These are phyloP conservation scores for Exophiala mesophila DNA, from an alignment of 2,329 filamentous ascomycete genomes.

Conservation along the genomic window DNA sequence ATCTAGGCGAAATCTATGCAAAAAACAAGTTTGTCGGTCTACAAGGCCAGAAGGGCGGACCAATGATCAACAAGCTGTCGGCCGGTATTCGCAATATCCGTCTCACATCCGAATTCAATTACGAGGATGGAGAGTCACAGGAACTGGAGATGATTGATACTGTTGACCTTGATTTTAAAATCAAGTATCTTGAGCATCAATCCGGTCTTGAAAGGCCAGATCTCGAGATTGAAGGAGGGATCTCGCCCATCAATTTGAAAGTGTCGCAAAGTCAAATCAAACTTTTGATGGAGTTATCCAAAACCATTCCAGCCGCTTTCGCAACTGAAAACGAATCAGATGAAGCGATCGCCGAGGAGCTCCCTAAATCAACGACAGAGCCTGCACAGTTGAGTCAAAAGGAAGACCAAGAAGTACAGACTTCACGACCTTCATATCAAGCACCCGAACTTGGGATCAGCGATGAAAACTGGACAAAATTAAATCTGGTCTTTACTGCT, in stretches of 20 bases:
- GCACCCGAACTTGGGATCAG: slow-evolving; percentile 66
- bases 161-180: slow-evolving; percentile 86
- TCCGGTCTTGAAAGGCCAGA: slow-evolving; percentile 74
- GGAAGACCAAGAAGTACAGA: slow-evolving; percentile 41
- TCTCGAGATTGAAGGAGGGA: slow-evolving; percentile 80
- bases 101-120: slow-evolving; percentile 84
- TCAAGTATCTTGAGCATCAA: slow-evolving; percentile 86
- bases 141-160: slow-evolving; percentile 96
- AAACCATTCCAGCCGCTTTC: slow-evolving; percentile 83
- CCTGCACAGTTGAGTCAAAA: slow-evolving; percentile 45
- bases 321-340: slow-evolving; percentile 65
- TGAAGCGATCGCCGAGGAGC: slow-evolving; percentile 68
- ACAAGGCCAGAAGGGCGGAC: slow-evolving; percentile 67
- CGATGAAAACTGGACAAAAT: slow-evolving; percentile 77
- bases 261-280: slow-evolving; percentile 88
- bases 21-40: slow-evolving; percentile 87
- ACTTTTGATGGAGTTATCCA: slow-evolving; percentile 80
- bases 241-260: slow-evolving; percentile 88
- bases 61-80: slow-evolving; percentile 81
- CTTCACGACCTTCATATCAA: slow-evolving; percentile 47
- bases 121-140: slow-evolving; percentile 65
- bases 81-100: slow-evolving; percentile 89
- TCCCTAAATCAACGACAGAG: slow-evolving; percentile 54
- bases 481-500: slow-evolving; percentile 87
- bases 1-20: slow-evolving; percentile 94